Evolutionary conservation across 1,284 basidiomycete genomes (phyloP), one percentile per base, ranked within the genome.

Genomic region (Amylostereum areolatum): DNA sequence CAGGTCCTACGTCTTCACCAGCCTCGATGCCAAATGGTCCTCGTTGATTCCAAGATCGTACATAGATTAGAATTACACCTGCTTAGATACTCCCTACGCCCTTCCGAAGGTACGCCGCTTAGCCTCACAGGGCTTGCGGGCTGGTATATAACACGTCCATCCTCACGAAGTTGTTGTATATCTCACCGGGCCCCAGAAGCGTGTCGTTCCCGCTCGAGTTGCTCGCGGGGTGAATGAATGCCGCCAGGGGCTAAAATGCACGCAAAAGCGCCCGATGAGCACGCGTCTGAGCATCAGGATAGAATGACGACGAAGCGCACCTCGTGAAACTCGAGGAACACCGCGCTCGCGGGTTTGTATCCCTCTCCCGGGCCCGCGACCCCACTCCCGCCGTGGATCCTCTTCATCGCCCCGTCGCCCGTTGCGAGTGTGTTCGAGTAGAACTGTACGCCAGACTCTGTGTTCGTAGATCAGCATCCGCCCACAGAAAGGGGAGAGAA

Each of bases 301-400:
- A 59, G 9, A 68, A 56, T 62, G 62, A 71, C 43, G 66, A 65
- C 39, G 65, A 47, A n/a, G n/a, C 50, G 32, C 31, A 64, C 61
- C 54, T 85, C 78, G 61, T 88, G 85, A 70, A 88, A 87, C 63
- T 88, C 85, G 44, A 88, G 66, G 67, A 88, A 88, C 5, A 76
- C 84, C 41, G 82, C 83, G 46, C 83, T 75, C 44, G 74, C 74
- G 10, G 75, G 69, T 31, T 66, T 66, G 60, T 88, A 89, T 8
- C 81, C 78, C 55, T 84, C 80, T 1, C 79, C 80, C n/a, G 67
- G 57, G 30, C 69, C 76, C 45, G 63, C 63, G n/a, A 70, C 67
- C 30, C 82, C 83, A n/a, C 77, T 79, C 1, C 85, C 85, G 25
- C 85, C 84, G 57, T 89, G 86, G 35, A 86, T 84, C 63, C 77